Conservation (phyloP, 2,329 filamentous ascomycete genomes). For the Didymella arachidicola region DNA sequence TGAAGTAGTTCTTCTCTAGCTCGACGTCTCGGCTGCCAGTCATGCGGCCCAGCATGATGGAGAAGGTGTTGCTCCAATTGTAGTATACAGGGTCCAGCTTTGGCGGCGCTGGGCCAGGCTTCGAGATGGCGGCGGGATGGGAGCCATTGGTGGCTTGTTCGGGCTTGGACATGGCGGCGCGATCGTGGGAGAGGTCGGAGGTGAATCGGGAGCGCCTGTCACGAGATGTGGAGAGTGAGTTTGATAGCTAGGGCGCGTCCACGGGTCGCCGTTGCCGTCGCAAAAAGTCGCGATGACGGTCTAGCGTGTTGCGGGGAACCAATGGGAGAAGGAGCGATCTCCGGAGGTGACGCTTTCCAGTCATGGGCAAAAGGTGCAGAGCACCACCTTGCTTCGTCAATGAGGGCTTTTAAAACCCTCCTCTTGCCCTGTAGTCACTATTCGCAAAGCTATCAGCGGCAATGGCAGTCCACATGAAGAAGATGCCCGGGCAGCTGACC, state of each 20-base stretch:
- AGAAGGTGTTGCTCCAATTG: conserved; percentile 85
- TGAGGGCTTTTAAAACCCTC: conserved; percentile 7
- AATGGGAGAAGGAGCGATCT: background rate
- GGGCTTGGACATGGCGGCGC: conserved; percentile 35
- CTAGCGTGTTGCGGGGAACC: conserved; percentile 22
- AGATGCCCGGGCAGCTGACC: conserved; percentile 65
- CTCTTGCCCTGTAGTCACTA: background rate
- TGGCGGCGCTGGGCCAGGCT: conserved; percentile 26
- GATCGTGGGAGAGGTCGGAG: background rate
- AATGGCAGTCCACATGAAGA: conserved; percentile 57
- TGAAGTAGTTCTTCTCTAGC: conserved; percentile 69
- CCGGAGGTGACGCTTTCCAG: background rate
- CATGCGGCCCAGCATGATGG: conserved; percentile 73
- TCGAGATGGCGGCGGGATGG: conserved; percentile 31
- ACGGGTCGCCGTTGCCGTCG: conserved; percentile 22
- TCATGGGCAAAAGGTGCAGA: conserved; percentile 15
- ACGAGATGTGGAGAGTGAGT: background rate
- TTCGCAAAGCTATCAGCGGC: background rate
- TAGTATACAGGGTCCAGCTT: conserved; percentile 53
- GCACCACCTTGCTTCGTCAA: conserved; percentile 10
- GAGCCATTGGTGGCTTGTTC: conserved; percentile 41
- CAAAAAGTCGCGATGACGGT: conserved; percentile 31
- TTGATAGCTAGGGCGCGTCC: conserved; percentile 24
- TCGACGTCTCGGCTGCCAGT: conserved; percentile 38
- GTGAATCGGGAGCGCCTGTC: background rate